Percentiles rank a stretch among this genome's conserved stretches.
These are phyloP conservation scores for Corylus avellana DNA, from an alignment of 306 rosid genomes.

Conservation along the genomic window DNA sequence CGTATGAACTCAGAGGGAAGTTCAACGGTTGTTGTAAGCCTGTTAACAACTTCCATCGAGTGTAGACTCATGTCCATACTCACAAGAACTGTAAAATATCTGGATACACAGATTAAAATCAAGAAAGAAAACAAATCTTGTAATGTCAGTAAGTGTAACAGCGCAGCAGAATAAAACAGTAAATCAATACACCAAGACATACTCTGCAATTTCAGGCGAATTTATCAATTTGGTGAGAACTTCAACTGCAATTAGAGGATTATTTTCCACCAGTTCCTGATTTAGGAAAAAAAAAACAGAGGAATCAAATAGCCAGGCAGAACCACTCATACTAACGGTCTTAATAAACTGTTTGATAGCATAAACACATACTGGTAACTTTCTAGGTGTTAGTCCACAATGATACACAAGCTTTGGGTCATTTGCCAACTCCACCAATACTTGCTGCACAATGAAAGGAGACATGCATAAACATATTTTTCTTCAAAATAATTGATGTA, in stretches of 20 bases:
- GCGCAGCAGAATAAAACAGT: conserved; percentile 16
- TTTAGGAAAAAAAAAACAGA: conserved; percentile 20
- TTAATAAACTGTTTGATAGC: conserved; percentile 19
- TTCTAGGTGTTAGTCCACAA: conserved; percentile 92
- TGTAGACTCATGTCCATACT: conserved; percentile 99
- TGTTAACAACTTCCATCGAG: conserved; percentile 99
- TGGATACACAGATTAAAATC: conserved; percentile 46
- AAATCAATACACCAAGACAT: conserved; percentile 35
- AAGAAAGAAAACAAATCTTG: conserved; percentile 37
- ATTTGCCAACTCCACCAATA: conserved; percentile 65
- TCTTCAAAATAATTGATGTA: conserved; percentile 31
- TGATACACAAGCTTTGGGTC: conserved; percentile 96
- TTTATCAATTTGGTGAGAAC: conserved; percentile 89
- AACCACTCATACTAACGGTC: conserved; percentile 8
- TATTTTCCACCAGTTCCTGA: conserved; percentile 96
- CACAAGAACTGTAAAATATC: conserved; percentile 97
- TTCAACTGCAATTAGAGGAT: conserved; percentile 93
- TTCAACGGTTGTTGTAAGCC: conserved; percentile 96
- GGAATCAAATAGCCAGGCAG: conserved; percentile 17
- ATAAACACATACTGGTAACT: conserved; percentile 74
- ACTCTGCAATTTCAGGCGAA: conserved; percentile 88
- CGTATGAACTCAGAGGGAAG: conserved; percentile 95
- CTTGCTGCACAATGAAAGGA: conserved; percentile 65
- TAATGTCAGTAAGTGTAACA: conserved; percentile 14
- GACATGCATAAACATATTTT: conserved; percentile 26